phyloP scores from a whole-genome alignment of 345 rosid genomes.

The Hibiscus trionum region DNA sequence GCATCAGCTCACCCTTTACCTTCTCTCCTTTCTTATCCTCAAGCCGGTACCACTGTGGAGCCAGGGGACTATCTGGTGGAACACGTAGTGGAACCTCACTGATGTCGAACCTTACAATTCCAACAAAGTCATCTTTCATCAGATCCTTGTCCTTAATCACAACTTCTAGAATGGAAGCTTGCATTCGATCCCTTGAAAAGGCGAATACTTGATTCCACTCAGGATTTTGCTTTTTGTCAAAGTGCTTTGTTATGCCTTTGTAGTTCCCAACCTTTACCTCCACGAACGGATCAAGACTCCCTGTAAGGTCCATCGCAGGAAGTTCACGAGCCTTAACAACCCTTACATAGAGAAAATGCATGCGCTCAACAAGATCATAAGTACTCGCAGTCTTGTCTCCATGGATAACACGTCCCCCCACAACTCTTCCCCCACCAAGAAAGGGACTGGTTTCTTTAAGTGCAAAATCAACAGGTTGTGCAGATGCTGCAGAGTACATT shows the following conservation, averaged over 20 bases:
- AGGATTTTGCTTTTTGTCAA: slow-evolving; percentile 76
- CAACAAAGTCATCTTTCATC: slow-evolving; percentile 80
- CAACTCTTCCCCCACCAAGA: slow-evolving; percentile 87
- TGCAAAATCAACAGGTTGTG: slow-evolving; percentile 72
- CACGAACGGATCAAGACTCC: slow-evolving; percentile 90
- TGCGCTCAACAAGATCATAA: slow-evolving; percentile 94
- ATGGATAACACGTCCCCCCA: slow-evolving; percentile 78
- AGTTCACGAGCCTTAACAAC: slow-evolving; percentile 97
- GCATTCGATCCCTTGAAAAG: slow-evolving; percentile 86
- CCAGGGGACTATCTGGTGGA: slow-evolving; percentile 95
- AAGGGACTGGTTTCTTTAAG: slow-evolving; percentile 90
- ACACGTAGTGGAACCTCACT: slow-evolving; percentile 87
- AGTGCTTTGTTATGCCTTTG: slow-evolving; percentile 84
- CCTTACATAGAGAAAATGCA: slow-evolving; percentile 86
- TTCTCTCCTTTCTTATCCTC: slow-evolving; percentile 80
- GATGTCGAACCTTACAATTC: slow-evolving; percentile 73
- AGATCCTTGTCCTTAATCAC: slow-evolving; percentile 82
- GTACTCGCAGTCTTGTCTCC: slow-evolving; percentile 82
- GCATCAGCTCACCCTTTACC: slow-evolving; percentile 85
- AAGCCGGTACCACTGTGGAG: slow-evolving; percentile 94
- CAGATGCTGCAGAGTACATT: slow-evolving; percentile 52
- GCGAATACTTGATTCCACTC: slow-evolving; percentile 99
- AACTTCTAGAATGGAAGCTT: slow-evolving; percentile 82
- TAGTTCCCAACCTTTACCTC: slow-evolving; percentile 91
- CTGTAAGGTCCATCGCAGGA: slow-evolving; percentile 82